Percentiles rank a stretch among this genome's conserved stretches.
Conservation (phyloP, 306 rosid genomes). For the Vachellia collinsii region DNA sequence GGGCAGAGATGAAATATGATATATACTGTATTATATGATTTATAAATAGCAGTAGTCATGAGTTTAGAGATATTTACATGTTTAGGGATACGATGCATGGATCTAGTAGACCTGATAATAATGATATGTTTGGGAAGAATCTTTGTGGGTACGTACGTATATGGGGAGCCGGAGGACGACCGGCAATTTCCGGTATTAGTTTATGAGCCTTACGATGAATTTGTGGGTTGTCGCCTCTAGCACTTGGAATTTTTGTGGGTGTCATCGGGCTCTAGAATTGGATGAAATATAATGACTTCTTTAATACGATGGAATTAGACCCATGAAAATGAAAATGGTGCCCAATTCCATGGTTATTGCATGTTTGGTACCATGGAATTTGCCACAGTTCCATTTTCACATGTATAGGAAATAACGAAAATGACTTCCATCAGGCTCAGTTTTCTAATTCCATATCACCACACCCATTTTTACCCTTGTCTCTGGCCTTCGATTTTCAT, state of each 20-base stretch:
- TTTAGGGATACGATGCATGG: not conserved
- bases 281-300: not conserved
- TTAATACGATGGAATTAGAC: too few relatives aligned
- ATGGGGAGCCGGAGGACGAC: conserved; percentile 53
- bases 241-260: conserved; percentile 9
- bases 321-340: too few relatives aligned
- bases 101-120: not conserved
- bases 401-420: too few relatives aligned
- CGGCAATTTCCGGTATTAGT: conserved; percentile 74
- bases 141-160: conserved; percentile 36
- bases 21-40: not conserved
- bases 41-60: not conserved
- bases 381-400: too few relatives aligned
- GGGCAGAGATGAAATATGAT: not conserved
- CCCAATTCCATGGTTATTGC: too few relatives aligned
- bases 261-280: not conserved
- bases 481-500: too few relatives aligned
- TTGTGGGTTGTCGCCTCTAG: conserved; percentile 67
- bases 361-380: too few relatives aligned
- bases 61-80: not conserved
- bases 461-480: too few relatives aligned
- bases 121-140: not conserved
- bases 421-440: too few relatives aligned
- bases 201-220: conserved; percentile 50
- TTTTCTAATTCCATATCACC: too few relatives aligned